Conservation (phyloP, 2,329 filamentous ascomycete genomes). For the Rhexocercosporidium sp. region DNA sequence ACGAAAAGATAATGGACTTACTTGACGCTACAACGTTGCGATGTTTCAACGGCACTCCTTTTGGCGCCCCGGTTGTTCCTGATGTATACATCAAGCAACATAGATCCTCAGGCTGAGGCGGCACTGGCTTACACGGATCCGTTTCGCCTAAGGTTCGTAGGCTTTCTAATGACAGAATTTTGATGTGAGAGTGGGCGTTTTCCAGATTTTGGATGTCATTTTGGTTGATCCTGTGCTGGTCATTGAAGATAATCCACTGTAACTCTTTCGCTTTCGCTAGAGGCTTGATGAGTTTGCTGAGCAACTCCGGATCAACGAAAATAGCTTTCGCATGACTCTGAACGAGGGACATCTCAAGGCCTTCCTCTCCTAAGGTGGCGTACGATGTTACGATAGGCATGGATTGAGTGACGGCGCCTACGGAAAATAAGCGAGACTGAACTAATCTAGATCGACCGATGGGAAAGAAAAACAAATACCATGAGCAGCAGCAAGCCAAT, state of each 20-base stretch:
- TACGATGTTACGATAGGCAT: conserved; percentile 93
- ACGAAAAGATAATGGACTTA: conserved; percentile 47
- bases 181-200: conserved; percentile 58
- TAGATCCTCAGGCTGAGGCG: conserved; percentile 76
- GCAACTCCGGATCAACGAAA: conserved; percentile 82
- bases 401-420: conserved; percentile 71
- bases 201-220: conserved; percentile 57
- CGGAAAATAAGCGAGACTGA: conserved; percentile 18
- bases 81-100: conserved; percentile 89
- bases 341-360: conserved; percentile 81
- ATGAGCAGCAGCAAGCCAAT: conserved; percentile 57
- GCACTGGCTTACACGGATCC: conserved; percentile 71
- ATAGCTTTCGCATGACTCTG: conserved; percentile 83
- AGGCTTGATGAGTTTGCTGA: conserved; percentile 61
- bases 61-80: conserved; percentile 85
- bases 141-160: conserved; percentile 55
- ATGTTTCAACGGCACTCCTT: conserved; percentile 87
- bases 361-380: conserved; percentile 85
- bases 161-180: conserved; percentile 56
- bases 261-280: conserved; percentile 61
- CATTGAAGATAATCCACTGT: conserved; percentile 59
- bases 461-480: conserved; percentile 34
- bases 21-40: conserved; percentile 80
- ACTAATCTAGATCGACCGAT: background rate
- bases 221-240: conserved; percentile 52